Evolutionary conservation across 306 rosid species (phyloP).

Genomic region (Acacia confusa): DNA sequence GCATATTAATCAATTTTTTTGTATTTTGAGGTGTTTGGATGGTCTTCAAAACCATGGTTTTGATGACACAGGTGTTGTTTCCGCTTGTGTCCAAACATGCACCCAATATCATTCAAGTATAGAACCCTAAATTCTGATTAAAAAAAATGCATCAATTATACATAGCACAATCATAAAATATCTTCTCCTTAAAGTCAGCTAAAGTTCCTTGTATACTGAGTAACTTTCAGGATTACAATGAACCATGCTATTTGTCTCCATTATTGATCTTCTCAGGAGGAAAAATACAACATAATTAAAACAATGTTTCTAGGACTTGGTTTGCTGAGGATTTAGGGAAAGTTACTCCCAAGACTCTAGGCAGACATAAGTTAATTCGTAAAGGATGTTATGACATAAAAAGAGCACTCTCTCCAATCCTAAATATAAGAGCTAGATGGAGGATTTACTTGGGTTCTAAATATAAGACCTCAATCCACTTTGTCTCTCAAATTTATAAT

Average conservation of each 20-base stretch:
- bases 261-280: not conserved
- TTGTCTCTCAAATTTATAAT: too few relatives aligned
- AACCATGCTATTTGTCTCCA: conserved; percentile 16
- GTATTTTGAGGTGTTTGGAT: too few relatives aligned
- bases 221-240: not conserved
- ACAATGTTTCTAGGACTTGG: not conserved
- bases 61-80: too few relatives aligned
- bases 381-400: not conserved
- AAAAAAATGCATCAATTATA: not conserved
- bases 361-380: conserved; percentile 19
- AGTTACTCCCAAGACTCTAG: not conserved
- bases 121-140: not conserved
- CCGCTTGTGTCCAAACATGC: too few relatives aligned
- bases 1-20: too few relatives aligned
- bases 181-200: not conserved
- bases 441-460: too few relatives aligned
- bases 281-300: not conserved
- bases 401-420: too few relatives aligned
- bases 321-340: conserved; percentile 1
- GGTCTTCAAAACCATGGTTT: too few relatives aligned
- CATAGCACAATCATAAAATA: not conserved
- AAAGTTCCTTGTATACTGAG: not conserved
- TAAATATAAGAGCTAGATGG: too few relatives aligned
- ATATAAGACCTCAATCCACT: too few relatives aligned
- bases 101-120: not conserved